Percentiles rank a stretch among this genome's conserved stretches.
Evolutionary conservation across 202 grass and related monocot species (phyloP).

Genomic region (Eragrostis tef): DNA sequence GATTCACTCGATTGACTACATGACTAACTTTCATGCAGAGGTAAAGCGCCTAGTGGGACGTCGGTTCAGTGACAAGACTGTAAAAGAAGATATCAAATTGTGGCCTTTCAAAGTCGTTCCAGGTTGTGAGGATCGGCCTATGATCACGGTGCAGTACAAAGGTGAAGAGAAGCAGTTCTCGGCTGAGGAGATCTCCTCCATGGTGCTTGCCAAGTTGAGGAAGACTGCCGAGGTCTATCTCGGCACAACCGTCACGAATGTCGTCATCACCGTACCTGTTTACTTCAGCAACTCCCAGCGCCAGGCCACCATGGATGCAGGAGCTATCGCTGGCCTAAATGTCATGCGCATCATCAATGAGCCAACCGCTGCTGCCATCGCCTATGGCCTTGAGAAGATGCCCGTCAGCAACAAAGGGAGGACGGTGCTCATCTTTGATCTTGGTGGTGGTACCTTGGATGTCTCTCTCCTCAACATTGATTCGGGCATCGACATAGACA

Average conservation of each 20-base stretch:
- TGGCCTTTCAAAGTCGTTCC: conserved; percentile 60
- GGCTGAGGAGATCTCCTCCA: conserved; percentile 62
- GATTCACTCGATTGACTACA: neutral
- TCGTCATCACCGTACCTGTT: conserved; percentile 58
- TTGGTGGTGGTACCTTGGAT: conserved; percentile 60
- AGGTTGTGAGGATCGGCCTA: conserved; percentile 55
- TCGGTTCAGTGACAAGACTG: conserved; percentile 42
- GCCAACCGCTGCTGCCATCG: conserved; percentile 58
- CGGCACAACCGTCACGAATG: conserved; percentile 42
- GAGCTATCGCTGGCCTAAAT: conserved; percentile 56
- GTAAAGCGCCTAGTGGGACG: conserved; percentile 64
- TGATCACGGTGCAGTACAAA: conserved; percentile 56
- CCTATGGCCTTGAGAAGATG: conserved; percentile 59
- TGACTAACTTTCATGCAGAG: conserved; percentile 34
- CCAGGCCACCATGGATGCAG: conserved; percentile 60
- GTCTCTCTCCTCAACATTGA: conserved; percentile 60
- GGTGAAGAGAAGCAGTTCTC: conserved; percentile 55
- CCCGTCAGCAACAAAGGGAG: conserved; percentile 41
- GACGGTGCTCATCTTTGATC: conserved; percentile 67
- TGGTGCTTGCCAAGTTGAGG: conserved; percentile 64
- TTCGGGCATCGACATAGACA: conserved; percentile 18
- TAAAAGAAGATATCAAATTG: conserved; percentile 58
- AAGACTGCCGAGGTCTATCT: conserved; percentile 56
- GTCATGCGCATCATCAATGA: conserved; percentile 61
- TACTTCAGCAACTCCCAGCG: conserved; percentile 69